phyloP scores from a whole-genome alignment of 2,329 filamentous ascomycete species.

The Fusarium sambucinum region DNA sequence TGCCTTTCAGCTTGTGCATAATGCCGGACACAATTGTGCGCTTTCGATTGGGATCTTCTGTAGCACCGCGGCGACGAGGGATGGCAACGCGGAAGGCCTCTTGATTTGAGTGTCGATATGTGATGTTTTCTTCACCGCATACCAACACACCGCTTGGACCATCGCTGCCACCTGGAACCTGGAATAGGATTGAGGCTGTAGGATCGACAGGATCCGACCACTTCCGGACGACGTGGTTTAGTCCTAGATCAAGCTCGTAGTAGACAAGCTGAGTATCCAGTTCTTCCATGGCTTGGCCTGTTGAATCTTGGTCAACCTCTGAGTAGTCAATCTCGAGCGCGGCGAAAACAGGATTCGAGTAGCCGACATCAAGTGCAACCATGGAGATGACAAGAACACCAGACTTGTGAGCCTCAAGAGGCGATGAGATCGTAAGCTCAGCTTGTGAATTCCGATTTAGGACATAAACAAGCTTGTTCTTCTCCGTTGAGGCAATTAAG shows the following conservation, averaged over 20 bases:
- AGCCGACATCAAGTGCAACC: constrained; percentile 91
- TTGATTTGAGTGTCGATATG: constrained; percentile 96
- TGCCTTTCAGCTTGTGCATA: constrained; percentile 94
- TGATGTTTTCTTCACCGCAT: constrained; percentile 93
- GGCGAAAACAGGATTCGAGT: constrained; percentile 96
- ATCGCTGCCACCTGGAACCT: constrained; percentile 93
- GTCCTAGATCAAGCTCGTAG: constrained; percentile 94
- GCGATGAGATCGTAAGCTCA: constrained; percentile 95
- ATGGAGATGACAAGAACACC: constrained; percentile 91
- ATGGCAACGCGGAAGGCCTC: constrained; percentile 90
- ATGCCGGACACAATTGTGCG: constrained; percentile 88
- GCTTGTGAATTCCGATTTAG: constrained; percentile 95
- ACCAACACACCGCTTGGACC: constrained; percentile 95
- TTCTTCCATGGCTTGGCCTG: constrained; percentile 82
- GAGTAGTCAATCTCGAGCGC: constrained; percentile 94
- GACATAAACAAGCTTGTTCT: constrained; percentile 99
- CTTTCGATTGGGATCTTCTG: constrained; percentile 92
- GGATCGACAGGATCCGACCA: constrained; percentile 96
- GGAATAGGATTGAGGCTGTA: constrained; percentile 89
- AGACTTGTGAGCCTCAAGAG: constrained; percentile 93
- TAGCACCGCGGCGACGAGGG: constrained; percentile 85
- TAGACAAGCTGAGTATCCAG: constrained; percentile 93
- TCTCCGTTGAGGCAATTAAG: constrained; percentile 92
- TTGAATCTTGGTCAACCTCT: constrained; percentile 90
- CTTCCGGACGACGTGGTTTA: constrained; percentile 97